These are phyloP conservation scores for Colletotrichum noveboracense DNA, from an alignment of 2,329 filamentous ascomycete species.

Conservation along the genomic window DNA sequence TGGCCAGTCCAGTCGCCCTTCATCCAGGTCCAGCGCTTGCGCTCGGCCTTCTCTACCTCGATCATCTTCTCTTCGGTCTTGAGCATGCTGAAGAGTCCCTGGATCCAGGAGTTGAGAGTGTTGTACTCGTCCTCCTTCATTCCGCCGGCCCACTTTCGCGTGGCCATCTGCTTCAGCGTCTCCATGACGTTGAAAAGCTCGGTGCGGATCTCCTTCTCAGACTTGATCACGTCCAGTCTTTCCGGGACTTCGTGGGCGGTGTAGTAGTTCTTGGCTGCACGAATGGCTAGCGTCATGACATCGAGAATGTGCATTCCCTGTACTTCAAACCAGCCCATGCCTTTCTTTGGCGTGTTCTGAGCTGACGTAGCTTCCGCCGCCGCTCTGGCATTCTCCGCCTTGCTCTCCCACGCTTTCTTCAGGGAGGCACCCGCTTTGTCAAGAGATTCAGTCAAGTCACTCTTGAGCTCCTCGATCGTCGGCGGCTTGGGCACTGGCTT, in stretches of 20 bases:
- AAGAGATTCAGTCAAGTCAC: slow-evolving; percentile 69
- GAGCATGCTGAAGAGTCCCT: slow-evolving; percentile 78
- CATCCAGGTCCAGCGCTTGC: slow-evolving; percentile 82
- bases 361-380: not conserved
- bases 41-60: slow-evolving; percentile 71
- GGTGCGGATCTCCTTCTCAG: slow-evolving; percentile 82
- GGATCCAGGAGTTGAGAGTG: slow-evolving; percentile 81
- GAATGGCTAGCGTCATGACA: slow-evolving; percentile 92
- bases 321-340: slow-evolving; percentile 80
- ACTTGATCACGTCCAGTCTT: slow-evolving; percentile 83
- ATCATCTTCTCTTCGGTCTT: slow-evolving; percentile 79
- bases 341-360: slow-evolving; percentile 30
- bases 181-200: slow-evolving; percentile 89
- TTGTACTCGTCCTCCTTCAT: slow-evolving; percentile 78
- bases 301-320: slow-evolving; percentile 93
- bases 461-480: slow-evolving; percentile 78
- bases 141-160: slow-evolving; percentile 83
- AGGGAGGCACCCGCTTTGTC: slow-evolving; percentile 73
- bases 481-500: slow-evolving; percentile 85
- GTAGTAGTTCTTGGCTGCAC: slow-evolving; percentile 95
- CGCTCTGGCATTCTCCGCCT: slow-evolving; percentile 19
- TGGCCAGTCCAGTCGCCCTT: slow-evolving; percentile 76
- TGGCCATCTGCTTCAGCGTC: slow-evolving; percentile 88
- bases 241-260: slow-evolving; percentile 89
- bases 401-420: slow-evolving; percentile 56